Evolutionary conservation across 768 basidiomycete genomes (phyloP).

Genomic region (Pisolithus albus): DNA sequence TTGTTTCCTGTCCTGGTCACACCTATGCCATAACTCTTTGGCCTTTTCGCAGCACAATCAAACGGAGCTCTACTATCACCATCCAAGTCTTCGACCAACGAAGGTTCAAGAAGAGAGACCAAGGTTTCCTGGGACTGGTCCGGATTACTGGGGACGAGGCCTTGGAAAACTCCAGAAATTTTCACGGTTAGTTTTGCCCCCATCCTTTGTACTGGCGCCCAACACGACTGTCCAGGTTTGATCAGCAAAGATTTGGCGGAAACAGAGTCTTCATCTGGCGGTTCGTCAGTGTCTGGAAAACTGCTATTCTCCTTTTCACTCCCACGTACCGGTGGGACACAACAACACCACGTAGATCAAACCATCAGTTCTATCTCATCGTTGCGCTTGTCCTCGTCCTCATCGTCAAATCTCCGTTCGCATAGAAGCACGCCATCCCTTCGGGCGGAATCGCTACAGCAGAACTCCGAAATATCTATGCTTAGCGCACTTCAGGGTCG

Average conservation of each 20-base stretch:
- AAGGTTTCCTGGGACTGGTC: slow-evolving; percentile 62
- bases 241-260: slow-evolving; percentile 56
- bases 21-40: slow-evolving; percentile 4
- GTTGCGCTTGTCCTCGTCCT: slow-evolving; percentile 10
- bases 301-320: slow-evolving; percentile 59
- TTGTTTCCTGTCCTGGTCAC: slow-evolving; percentile 2
- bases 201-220: background rate
- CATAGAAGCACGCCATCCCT: slow-evolving; percentile 20
- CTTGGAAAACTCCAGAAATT: slow-evolving; percentile 40
- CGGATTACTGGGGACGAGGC: slow-evolving; percentile 51
- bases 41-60: slow-evolving; percentile 46
- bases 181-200: slow-evolving; percentile 32
- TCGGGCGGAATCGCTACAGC: slow-evolving; percentile 15
- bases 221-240: slow-evolving; percentile 6
- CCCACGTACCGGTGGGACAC: slow-evolving; percentile 25
- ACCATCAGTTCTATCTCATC: slow-evolving; percentile 11
- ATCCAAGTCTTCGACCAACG: slow-evolving; percentile 90
- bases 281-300: slow-evolving; percentile 67
- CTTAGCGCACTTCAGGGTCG: slow-evolving; percentile 9
- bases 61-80: slow-evolving; percentile 64
- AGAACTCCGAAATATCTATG: slow-evolving; percentile 15
- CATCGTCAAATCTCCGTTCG: slow-evolving; percentile 8
- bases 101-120: slow-evolving; percentile 83
- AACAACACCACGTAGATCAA: slow-evolving; percentile 10
- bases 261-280: slow-evolving; percentile 10